These are phyloP conservation scores for Apiospora kogelbergensis DNA, from an alignment of 2,329 filamentous ascomycete genomes.

Conservation along the genomic window DNA sequence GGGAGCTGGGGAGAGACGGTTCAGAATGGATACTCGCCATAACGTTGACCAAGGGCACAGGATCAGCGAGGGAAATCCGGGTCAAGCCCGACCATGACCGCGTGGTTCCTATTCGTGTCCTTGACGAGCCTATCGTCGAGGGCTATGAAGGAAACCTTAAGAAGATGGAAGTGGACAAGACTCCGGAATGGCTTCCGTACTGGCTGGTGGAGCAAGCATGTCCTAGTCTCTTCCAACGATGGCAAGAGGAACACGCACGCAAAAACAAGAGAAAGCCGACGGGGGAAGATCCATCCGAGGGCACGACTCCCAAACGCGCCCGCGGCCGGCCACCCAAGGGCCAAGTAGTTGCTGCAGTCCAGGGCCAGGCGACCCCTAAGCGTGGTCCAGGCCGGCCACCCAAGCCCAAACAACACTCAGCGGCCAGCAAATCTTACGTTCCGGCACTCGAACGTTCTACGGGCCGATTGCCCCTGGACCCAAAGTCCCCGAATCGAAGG, in stretches of 20 bases:
- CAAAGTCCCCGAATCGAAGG: background rate
- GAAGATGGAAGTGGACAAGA: background rate
- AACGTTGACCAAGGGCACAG: background rate
- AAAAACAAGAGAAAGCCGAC: background rate
- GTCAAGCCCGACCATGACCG: background rate
- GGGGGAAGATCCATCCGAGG: background rate
- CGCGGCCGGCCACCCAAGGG: background rate
- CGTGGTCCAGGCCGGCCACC: background rate
- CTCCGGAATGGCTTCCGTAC: constrained; percentile 3
- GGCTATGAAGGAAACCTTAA: background rate
- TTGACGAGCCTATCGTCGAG: background rate
- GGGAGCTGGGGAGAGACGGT: background rate
- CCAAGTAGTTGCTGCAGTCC: background rate
- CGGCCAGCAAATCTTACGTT: too few species aligned
- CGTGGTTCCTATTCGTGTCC: background rate
- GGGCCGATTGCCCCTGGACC: background rate
- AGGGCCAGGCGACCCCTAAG: background rate
- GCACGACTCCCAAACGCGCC: background rate
- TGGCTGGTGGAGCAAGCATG: background rate
- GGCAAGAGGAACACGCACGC: background rate
- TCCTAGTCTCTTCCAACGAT: background rate
- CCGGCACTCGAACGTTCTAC: background rate
- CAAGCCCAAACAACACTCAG: too few species aligned
- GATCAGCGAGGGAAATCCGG: background rate
- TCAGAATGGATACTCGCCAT: background rate